A percentile compares a stretch with the other conserved stretches of the same genome.
phyloP scores from a whole-genome alignment of 192 early-diverging fungal species.

The Coemansia sp. region DNA sequence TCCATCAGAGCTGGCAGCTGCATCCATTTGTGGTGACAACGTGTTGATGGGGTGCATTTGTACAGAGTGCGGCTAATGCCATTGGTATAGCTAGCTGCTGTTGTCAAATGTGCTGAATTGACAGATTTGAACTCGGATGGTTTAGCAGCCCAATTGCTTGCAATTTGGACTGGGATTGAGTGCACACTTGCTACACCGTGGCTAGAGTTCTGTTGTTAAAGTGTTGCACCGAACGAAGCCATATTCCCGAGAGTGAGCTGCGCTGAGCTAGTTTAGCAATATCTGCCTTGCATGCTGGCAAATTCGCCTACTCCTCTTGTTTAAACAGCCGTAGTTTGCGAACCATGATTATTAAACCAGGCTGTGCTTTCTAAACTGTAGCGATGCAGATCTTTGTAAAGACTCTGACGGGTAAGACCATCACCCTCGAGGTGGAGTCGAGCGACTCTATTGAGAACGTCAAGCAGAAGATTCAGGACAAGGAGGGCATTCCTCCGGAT shows the following conservation, averaged over 20 bases:
- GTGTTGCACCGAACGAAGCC: too few species aligned
- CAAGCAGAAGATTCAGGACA: conserved; percentile 83
- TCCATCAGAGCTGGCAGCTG: background rate
- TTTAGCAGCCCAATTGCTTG: background rate
- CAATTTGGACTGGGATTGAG: background rate
- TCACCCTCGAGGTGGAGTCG: conserved; percentile 90
- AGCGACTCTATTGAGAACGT: conserved; percentile 79
- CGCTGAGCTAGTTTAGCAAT: too few species aligned
- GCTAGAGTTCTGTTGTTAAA: too few species aligned
- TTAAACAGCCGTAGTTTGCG: too few species aligned
- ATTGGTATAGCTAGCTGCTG: background rate
- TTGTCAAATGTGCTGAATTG: background rate
- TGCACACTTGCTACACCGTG: background rate
- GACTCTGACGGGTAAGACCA: conserved; percentile 84
- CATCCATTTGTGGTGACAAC: background rate
- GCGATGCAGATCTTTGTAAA: conserved; percentile 87
- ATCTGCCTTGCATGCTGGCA: too few species aligned
- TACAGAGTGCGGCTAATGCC: background rate
- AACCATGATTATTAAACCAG: background rate
- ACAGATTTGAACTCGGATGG: background rate
- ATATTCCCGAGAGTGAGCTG: too few species aligned
- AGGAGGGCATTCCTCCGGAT: conserved; percentile 84
- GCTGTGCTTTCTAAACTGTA: conserved; percentile 15
- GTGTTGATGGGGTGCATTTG: background rate
- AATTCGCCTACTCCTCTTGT: too few species aligned